Evolutionary conservation across 1,139 yeast genomes (phyloP).

Genomic region (Candida tetrigidarum): DNA sequence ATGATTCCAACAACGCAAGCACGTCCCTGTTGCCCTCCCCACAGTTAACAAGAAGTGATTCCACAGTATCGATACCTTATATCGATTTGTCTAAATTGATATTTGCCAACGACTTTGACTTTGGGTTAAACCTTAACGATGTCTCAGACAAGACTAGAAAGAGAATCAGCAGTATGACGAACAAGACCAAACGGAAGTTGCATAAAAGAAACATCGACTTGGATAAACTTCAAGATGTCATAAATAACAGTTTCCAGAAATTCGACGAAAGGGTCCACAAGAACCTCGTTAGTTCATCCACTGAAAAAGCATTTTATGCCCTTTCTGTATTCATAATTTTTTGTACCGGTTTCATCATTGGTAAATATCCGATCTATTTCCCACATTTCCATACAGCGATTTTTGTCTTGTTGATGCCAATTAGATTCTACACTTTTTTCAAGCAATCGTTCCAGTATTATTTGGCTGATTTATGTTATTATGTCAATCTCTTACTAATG

Average conservation of each 20-base stretch:
- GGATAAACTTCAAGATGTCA: conserved; percentile 35
- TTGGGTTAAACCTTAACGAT: conserved; percentile 44
- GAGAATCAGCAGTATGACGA: conserved; percentile 37
- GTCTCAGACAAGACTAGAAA: conserved; percentile 42
- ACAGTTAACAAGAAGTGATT: conserved; percentile 29
- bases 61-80: conserved; percentile 38
- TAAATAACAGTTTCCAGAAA: conserved; percentile 48
- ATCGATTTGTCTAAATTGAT: conserved; percentile 43
- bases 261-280: conserved; percentile 61
- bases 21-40: conserved; percentile 15
- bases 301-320: conserved; percentile 86
- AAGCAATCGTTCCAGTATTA: conserved; percentile 82
- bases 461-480: conserved; percentile 92
- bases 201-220: conserved; percentile 29
- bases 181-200: conserved; percentile 38
- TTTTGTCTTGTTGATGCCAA: conserved; percentile 73
- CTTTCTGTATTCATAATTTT: conserved; percentile 72
- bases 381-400: conserved; percentile 75
- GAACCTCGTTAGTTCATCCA: conserved; percentile 56
- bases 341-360: conserved; percentile 74
- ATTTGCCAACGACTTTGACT: conserved; percentile 48
- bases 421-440: conserved; percentile 81
- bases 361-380: conserved; percentile 74
- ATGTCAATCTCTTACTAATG: conserved; percentile 74
- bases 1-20: conserved; percentile 12